Evolutionary conservation across 2,329 filamentous ascomycete genomes (phyloP).

Genomic region (Daldinia eschscholtzii): DNA sequence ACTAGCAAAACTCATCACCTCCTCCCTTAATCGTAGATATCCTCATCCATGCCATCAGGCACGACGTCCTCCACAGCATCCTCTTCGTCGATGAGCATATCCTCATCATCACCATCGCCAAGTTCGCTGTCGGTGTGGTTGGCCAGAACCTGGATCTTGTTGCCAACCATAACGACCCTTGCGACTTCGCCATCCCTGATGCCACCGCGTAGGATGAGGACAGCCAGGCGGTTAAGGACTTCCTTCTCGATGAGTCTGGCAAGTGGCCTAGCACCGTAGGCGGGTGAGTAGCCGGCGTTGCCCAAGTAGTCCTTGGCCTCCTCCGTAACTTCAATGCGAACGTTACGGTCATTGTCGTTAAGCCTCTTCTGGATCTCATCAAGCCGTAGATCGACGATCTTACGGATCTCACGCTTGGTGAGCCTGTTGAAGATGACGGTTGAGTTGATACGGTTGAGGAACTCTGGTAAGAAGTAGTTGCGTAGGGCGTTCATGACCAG

Average conservation of each 20-base stretch:
- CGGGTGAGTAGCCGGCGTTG: conserved; percentile 90
- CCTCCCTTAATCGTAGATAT: conserved; percentile 60
- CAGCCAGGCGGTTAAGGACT: conserved; percentile 91
- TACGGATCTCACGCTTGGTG: conserved; percentile 88
- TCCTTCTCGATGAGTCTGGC: conserved; percentile 95
- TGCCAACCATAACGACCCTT: conserved; percentile 80
- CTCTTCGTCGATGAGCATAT: conserved; percentile 79
- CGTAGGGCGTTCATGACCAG: conserved; percentile 91
- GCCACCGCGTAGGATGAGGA: conserved; percentile 87
- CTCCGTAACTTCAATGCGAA: conserved; percentile 83
- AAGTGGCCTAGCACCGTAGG: conserved; percentile 92
- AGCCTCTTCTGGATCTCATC: conserved; percentile 92
- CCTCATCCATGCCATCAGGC: conserved; percentile 71
- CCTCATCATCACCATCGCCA: conserved; percentile 70
- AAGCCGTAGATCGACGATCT: conserved; percentile 93
- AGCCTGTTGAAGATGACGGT: conserved; percentile 99
- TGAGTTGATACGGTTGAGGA: conserved; percentile 97
- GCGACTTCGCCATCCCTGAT: conserved; percentile 89
- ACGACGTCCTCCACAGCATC: conserved; percentile 79
- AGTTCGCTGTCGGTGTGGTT: conserved; percentile 79
- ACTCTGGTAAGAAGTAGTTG: conserved; percentile 97
- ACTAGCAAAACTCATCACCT: conserved; percentile 1
- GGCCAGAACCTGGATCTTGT: conserved; percentile 82
- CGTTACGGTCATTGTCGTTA: conserved; percentile 84
- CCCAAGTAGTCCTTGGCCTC: conserved; percentile 95